Percentiles rank a stretch among this genome's conserved stretches.
Evolutionary conservation across 1,139 yeast genomes (phyloP).

Genomic region (Geotrichum carabidarum): DNA sequence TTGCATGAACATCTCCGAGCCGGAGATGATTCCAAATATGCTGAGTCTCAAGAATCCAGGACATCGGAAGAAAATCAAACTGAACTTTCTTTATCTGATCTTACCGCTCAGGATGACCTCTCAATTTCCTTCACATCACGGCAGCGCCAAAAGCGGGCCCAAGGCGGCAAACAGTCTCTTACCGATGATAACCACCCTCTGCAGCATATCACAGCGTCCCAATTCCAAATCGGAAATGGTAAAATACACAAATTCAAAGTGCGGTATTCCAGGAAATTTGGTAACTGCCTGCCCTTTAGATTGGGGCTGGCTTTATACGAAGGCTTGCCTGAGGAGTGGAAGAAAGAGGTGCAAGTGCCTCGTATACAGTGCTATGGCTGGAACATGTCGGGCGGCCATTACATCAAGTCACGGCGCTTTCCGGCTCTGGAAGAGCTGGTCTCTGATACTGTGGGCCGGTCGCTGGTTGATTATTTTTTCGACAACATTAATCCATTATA

Average conservation of each 20-base stretch:
- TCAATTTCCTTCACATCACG: no score
- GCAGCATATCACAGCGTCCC: background rate
- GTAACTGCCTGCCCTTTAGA: constrained; percentile 17
- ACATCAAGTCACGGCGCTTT: constrained; percentile 42
- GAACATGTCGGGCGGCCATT: constrained; percentile 59
- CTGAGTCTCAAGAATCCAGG: background rate
- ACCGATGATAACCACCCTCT: no score
- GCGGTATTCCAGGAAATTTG: constrained; percentile 18
- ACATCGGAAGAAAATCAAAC: background rate
- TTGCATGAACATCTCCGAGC: constrained; percentile 6
- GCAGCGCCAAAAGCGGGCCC: no score
- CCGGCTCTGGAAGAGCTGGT: constrained; percentile 33
- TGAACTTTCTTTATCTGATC: background rate
- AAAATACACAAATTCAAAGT: constrained; percentile 6
- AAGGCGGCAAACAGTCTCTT: no score
- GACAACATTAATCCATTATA: constrained; percentile 51
- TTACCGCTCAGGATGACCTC: no score
- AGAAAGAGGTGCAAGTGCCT: constrained; percentile 45
- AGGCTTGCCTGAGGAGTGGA: constrained; percentile 31
- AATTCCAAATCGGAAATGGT: background rate
- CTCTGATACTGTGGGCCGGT: constrained; percentile 20
- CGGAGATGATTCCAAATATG: background rate
- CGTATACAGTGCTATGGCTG: constrained; percentile 60
- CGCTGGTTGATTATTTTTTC: constrained; percentile 45
- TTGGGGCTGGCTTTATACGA: constrained; percentile 17